Evolutionary conservation across 345 rosid species (phyloP).

Genomic region (Kandelia obovata): DNA sequence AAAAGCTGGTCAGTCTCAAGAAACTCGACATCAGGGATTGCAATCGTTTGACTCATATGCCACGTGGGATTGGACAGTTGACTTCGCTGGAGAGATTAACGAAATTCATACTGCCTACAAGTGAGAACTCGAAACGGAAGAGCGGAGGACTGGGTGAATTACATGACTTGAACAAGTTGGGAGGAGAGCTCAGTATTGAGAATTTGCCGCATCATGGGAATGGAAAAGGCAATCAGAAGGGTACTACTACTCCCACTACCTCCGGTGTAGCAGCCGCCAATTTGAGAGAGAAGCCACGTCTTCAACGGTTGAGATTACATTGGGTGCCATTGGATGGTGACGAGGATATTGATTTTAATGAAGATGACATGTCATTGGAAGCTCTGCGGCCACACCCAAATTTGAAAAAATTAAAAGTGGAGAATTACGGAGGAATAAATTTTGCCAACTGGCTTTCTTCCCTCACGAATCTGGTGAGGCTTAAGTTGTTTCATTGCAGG

Average conservation of each 20-base stretch:
- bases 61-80: constrained; percentile 18
- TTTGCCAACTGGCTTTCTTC: constrained; percentile 10
- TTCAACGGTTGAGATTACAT: constrained; percentile 6
- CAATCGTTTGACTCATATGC: constrained; percentile 14
- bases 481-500: not conserved
- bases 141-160: no score
- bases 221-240: no score
- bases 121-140: no score
- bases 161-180: no score
- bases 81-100: no score
- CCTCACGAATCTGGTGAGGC: not conserved
- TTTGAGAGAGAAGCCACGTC: not conserved
- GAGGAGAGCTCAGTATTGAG: no score
- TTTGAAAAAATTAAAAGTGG: constrained; percentile 10
- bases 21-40: not conserved
- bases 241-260: no score
- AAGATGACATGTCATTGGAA: constrained; percentile 9
- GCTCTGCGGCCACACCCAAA: constrained; percentile 13
- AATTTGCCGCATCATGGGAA: no score
- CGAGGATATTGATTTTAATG: not conserved
- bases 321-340: constrained; percentile 2
- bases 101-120: no score
- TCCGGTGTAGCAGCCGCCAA: no score
- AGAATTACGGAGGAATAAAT: constrained; percentile 9
- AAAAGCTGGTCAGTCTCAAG: constrained; percentile 9